Base-by-base conservation (phyloP, 208 protist genomes). In the Crithidia acanthocephali region DNA sequence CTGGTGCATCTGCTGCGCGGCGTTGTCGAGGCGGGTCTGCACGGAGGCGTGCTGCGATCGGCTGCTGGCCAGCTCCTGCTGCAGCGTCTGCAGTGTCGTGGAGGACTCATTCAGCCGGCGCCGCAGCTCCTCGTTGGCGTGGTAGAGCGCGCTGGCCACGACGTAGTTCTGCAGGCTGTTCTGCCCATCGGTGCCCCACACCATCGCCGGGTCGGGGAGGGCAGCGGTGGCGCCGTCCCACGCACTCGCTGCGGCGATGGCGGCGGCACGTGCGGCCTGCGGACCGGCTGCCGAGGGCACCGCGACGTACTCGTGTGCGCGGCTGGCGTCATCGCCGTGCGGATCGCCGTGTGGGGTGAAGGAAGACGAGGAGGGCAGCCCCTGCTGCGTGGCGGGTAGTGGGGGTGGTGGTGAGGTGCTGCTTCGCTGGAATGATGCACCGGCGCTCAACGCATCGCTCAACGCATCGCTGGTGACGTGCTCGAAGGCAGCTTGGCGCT, bases 71-170 rank as follows among this genome's bases (percentile, higher is more conserved):
- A 95, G 77, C 52, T 97, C 89, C 45, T 90, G 81, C 81, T 95
- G 84, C 33, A 91, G 75, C 5, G 82, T 80, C 68, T 92, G 80
- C 48, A 94, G 69, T 55, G 86, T 42, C 25, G 68, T 81, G 5
- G 79, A 68, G n/a, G 86, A 80, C 58, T 97, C 90, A 18, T 89
- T 82, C 25, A 95, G 78, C 68, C 91, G 83, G 18, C 85, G 82
- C 20, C 87, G 93, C 52, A 97, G 74, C 69, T 95, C 84, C 81
- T 94, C 88, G 76, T 95, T 97, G 33, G 90, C 84, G 67, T 94
- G 83, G 72, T 94, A 94, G 28, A 97, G 82, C 16, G 88, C 90
- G 48, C 80, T 91, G 7, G 90, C 88, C 22, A 85, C 84, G n/a
- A 93, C 83, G 52, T 91, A 94, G 61, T 90, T 89, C 51, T 91